phyloP scores from a whole-genome alignment of 148 eudicot genomes.

The Dianthus caryophyllus region DNA sequence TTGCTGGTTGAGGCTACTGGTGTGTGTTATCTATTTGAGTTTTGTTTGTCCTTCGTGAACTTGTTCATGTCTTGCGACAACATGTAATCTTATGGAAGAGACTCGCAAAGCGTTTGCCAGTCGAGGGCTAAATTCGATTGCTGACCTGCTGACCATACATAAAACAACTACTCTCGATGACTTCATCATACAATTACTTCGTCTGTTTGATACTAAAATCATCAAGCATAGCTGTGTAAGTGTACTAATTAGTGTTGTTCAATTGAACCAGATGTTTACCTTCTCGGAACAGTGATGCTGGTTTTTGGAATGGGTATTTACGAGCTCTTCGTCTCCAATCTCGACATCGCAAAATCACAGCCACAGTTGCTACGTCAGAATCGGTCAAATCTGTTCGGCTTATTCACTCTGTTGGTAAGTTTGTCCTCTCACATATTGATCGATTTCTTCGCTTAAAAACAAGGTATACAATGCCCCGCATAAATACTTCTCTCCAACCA shows the following conservation, averaged over 20 bases:
- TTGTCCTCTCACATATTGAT: not conserved
- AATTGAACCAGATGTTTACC: conserved; percentile 62
- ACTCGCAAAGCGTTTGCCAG: no score
- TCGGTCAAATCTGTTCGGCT: conserved; percentile 76
- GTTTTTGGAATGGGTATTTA: conserved; percentile 97
- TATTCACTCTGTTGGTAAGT: conserved; percentile 68
- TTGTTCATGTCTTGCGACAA: not conserved
- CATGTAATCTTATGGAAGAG: no score
- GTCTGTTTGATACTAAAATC: not conserved
- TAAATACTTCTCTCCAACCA: no score
- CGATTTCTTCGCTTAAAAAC: not conserved
- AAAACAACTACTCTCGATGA: not conserved
- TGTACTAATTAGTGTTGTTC: conserved; percentile 3
- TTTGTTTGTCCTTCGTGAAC: not conserved
- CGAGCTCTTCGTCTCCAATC: conserved; percentile 87
- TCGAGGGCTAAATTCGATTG: no score
- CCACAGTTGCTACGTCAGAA: conserved; percentile 29
- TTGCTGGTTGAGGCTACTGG: conserved; percentile 76
- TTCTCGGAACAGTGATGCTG: conserved; percentile 95
- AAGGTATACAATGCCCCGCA: not conserved
- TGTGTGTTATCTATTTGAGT: conserved; percentile 27
- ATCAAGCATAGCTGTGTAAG: conserved; percentile 8
- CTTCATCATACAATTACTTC: not conserved
- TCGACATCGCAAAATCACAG: conserved; percentile 53
- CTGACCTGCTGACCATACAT: not conserved